phyloP scores from a whole-genome alignment of 257 asterid species.

The Nemophila menziesii region DNA sequence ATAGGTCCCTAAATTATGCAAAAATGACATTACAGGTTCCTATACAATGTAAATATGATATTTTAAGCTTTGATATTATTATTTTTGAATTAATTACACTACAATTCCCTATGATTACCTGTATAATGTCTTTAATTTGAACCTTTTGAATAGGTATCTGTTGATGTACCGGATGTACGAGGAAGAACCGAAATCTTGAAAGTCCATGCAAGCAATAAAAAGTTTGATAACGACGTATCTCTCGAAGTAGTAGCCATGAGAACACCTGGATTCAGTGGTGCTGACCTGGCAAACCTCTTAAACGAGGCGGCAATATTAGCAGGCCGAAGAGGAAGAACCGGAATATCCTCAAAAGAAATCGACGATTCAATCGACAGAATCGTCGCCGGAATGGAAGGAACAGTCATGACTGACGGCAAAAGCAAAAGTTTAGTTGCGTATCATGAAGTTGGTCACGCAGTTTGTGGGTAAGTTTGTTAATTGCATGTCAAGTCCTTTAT shows the following conservation, averaged over 20 bases:
- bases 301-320: constrained; percentile 97
- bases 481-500: too few species aligned
- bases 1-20: too few species aligned
- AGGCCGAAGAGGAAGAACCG: constrained; percentile 81
- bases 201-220: constrained; percentile 84
- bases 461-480: constrained; percentile 68
- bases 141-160: constrained; percentile 47
- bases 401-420: constrained; percentile 97
- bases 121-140: constrained; percentile 6
- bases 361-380: constrained; percentile 97
- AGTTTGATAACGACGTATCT: constrained; percentile 74
- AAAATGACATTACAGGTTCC: too few species aligned
- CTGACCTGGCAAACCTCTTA: constrained; percentile 95
- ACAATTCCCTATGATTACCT: too few species aligned
- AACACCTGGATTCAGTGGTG: constrained; percentile 98
- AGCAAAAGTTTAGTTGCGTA: constrained; percentile 97
- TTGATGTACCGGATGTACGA: constrained; percentile 92
- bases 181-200: constrained; percentile 95
- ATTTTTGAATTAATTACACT: too few species aligned
- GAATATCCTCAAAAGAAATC: constrained; percentile 77
- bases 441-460: constrained; percentile 99
- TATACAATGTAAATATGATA: too few species aligned
- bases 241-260: constrained; percentile 97
- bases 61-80: too few species aligned
- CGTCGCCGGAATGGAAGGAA: constrained; percentile 99